Base-by-base conservation (phyloP, 2,329 filamentous ascomycete genomes). In the Arthroderma sp. region DNA sequence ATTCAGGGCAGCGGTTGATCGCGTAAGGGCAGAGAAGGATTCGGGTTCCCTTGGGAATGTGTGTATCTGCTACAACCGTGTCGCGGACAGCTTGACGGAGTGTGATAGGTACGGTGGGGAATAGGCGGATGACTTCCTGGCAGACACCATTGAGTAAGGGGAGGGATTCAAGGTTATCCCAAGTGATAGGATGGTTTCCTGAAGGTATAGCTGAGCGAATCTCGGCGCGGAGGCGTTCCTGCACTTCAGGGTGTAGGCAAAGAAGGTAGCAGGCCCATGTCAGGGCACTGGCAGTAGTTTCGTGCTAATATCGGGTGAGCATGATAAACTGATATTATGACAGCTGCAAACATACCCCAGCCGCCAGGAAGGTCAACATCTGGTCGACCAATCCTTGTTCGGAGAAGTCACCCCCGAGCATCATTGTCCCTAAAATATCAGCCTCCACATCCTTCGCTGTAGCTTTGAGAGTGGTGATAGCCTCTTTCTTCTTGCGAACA, bases 101-200 rank as follows among this genome's bases (percentile, higher is more conserved):
- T 3, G 66, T 68, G 6, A 53, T 54, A 0, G 64, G 65, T 1
- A 67, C 65, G 0, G 65, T 61, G 4, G 64, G 64, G 47, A 63
- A 64, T 2, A 67, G 55, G 7, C 65, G 64, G 10, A 91, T 73
- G 6, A 81, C 74, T 64, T 94, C 86, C 56, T 75, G 80, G 58
- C 82, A 80, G 7, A 93, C 78, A 29, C 84, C 85, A 58, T 85
- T 80, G 37, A 89, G 75, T 56, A 87, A 87, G 3, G 82, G 79
- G 59, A 89, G 73, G 43, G 70, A 70, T 64, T 91, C 84, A 50
- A 91, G 58, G 38, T 62, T 59, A 7, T 43, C 40, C 48, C 55
- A 54, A 9, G 54, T 56, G 45, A 63, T 54, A n/a, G 48, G 45
- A 29, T 46, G 45, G 6, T 54, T 50, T n/a, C 49, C 54, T 5